These are phyloP conservation scores for Scutellaria baicalensis DNA, from an alignment of 257 asterid genomes.

Conservation along the genomic window DNA sequence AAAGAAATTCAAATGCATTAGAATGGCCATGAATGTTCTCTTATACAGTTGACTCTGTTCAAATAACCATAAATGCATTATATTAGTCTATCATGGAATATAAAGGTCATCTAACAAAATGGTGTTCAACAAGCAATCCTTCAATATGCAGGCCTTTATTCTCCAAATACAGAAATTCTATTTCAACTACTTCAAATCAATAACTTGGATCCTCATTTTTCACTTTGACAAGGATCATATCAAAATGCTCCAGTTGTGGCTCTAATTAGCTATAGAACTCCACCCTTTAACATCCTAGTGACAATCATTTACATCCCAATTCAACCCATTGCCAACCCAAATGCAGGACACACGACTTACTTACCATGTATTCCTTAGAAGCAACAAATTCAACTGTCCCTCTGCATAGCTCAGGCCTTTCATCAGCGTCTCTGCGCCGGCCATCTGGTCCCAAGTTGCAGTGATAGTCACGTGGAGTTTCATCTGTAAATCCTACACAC, in stretches of 20 bases:
- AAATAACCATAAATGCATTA: too few relatives aligned
- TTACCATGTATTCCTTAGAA: conserved; percentile 84
- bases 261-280: neutral
- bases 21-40: too few relatives aligned
- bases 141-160: too few relatives aligned
- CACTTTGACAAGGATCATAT: neutral
- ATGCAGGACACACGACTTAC: conserved; percentile 21
- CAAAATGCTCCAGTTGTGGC: neutral
- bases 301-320: conserved; percentile 6
- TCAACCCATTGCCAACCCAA: neutral
- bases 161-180: too few relatives aligned
- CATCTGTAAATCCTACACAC: conserved; percentile 85
- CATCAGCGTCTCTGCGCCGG: conserved; percentile 97
- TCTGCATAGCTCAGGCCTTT: conserved; percentile 93
- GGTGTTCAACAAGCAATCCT: too few relatives aligned
- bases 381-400: conserved; percentile 99
- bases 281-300: neutral
- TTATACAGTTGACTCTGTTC: too few relatives aligned
- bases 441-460: conserved; percentile 99
- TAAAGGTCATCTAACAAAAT: too few relatives aligned
- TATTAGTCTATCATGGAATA: too few relatives aligned
- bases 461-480: conserved; percentile 96
- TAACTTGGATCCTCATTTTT: neutral
- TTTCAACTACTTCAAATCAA: neutral
- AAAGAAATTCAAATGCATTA: too few relatives aligned